These are phyloP conservation scores for Gossypium gossypioides DNA, from an alignment of 441 rosid species.

Conservation along the genomic window DNA sequence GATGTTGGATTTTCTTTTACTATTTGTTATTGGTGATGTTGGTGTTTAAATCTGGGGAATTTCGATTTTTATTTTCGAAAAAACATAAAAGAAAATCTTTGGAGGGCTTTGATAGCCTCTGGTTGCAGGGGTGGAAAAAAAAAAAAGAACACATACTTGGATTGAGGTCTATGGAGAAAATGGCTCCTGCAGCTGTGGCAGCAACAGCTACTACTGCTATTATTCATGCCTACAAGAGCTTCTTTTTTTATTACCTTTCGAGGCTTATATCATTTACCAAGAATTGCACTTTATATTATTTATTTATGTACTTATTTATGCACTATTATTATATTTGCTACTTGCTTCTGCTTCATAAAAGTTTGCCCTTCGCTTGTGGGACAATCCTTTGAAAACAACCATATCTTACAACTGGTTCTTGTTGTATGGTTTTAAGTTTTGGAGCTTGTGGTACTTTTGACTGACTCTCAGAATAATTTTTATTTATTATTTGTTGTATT, in stretches of 20 bases:
- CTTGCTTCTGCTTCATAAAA: constrained; percentile 24
- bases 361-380: neutral
- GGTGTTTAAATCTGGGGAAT: constrained; percentile 13
- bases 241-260: neutral
- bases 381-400: constrained; percentile 13
- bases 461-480: neutral
- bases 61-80: constrained; percentile 10
- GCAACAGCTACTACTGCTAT: neutral
- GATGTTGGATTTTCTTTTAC: neutral
- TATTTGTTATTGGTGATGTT: constrained; percentile 10
- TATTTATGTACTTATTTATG: neutral
- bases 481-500: too few relatives aligned
- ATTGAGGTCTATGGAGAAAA: neutral
- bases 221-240: constrained; percentile 6
- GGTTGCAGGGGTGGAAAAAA: neutral
- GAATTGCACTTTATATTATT: constrained; percentile 18
- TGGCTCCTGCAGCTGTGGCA: neutral
- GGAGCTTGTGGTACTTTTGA: constrained; percentile 7
- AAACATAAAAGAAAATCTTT: neutral
- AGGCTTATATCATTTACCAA: neutral
- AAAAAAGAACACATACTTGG: neutral
- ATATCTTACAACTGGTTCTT: neutral
- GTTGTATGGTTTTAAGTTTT: constrained; percentile 7
- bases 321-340: neutral
- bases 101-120: neutral